A percentile compares a stretch with the other conserved stretches of the same genome.
Conservation (phyloP, 768 basidiomycete species). For the Mycena metata region DNA sequence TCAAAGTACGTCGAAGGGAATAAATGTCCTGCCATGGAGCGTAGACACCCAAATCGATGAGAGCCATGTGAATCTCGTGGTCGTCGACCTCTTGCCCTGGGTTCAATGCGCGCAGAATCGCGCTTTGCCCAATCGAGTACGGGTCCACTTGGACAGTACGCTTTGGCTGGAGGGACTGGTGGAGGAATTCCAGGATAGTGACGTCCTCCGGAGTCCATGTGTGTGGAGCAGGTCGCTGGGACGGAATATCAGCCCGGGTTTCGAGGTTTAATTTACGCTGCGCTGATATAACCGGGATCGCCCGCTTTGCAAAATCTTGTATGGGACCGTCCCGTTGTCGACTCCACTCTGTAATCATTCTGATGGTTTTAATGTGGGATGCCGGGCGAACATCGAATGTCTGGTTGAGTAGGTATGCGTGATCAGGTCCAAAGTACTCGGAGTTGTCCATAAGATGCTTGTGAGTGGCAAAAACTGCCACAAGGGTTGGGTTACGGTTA, state of each 20-base stretch:
- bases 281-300: conserved; percentile 54
- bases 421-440: conserved; percentile 65
- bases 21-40: conserved; percentile 85
- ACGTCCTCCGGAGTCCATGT: conserved; percentile 68
- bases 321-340: conserved; percentile 56
- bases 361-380: conserved; percentile 65
- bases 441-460: conserved; percentile 71
- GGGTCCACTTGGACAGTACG: conserved; percentile 73
- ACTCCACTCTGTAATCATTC: conserved; percentile 63
- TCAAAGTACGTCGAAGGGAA: conserved; percentile 55
- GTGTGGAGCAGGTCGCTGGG: conserved; percentile 45
- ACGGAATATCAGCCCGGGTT: conserved; percentile 50
- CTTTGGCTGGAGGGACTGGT: conserved; percentile 62
- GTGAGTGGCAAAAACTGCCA: conserved; percentile 67
- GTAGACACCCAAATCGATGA: conserved; percentile 80
- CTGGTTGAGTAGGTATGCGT: conserved; percentile 61
- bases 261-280: conserved; percentile 47
- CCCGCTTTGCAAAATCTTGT: conserved; percentile 65
- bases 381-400: conserved; percentile 75
- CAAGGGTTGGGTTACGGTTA: conserved; percentile 48
- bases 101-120: conserved; percentile 71
- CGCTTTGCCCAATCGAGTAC: conserved; percentile 63
- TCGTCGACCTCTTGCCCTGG: conserved; percentile 52
- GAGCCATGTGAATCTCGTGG: conserved; percentile 57
- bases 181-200: conserved; percentile 70